These are phyloP conservation scores for Toxicodendron radicans DNA, from an alignment of 345 rosid genomes.

Conservation along the genomic window DNA sequence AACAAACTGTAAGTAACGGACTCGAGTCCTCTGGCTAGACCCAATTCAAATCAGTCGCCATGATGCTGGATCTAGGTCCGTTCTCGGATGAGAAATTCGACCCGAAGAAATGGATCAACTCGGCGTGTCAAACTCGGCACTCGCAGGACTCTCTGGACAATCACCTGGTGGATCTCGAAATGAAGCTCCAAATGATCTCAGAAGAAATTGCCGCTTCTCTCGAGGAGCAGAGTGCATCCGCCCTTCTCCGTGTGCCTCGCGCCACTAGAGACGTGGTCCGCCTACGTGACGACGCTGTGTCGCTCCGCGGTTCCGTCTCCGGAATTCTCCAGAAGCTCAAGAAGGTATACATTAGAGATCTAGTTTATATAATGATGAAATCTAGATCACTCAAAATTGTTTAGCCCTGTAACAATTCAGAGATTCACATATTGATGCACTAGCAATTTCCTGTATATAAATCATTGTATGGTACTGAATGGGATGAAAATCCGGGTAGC, in stretches of 20 bases:
- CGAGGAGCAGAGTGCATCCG: constrained; percentile 85
- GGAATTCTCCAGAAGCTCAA: constrained; percentile 91
- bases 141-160: constrained; percentile 85
- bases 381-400: not conserved
- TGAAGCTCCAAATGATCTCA: constrained; percentile 98
- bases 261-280: constrained; percentile 92
- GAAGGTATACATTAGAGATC: constrained; percentile 43
- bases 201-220: constrained; percentile 98
- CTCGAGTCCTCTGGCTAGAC: constrained; percentile 9
- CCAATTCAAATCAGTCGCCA: constrained; percentile 14
- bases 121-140: constrained; percentile 76
- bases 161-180: constrained; percentile 92
- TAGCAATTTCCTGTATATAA: too few species aligned
- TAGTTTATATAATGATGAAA: not conserved
- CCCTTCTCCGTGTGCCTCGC: constrained; percentile 94
- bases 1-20: not conserved
- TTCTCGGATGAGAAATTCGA: constrained; percentile 96
- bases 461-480: too few species aligned
- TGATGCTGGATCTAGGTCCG: constrained; percentile 94
- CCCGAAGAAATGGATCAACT: constrained; percentile 92
- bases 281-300: constrained; percentile 87
- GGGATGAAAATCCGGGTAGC: too few species aligned
- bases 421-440: not conserved
- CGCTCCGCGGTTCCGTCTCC: constrained; percentile 75
- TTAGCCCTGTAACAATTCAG: not conserved